Evolutionary conservation across 1,139 yeast genomes (phyloP).

Genomic region (Sugiyamaella paludigena): DNA sequence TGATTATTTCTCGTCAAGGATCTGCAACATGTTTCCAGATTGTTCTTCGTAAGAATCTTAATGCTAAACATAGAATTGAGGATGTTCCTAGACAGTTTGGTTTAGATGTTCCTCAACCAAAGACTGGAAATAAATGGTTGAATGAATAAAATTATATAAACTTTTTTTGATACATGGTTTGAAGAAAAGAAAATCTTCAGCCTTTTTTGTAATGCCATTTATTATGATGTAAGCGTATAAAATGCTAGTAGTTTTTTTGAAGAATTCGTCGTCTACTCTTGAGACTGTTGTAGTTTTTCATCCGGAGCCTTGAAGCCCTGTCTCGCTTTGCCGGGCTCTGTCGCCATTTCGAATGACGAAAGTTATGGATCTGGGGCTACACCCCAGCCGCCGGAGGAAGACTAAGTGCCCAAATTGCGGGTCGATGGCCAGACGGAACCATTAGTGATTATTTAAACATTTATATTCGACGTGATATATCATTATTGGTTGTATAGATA

Average conservation of each 20-base stretch:
- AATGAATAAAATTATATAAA: slow-evolving; percentile 26
- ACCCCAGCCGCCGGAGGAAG: too few species aligned
- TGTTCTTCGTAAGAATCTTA: slow-evolving; percentile 83
- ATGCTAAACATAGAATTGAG: slow-evolving; percentile 79
- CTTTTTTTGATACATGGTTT: neutral
- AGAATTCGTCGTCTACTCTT: neutral
- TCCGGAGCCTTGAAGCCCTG: too few species aligned
- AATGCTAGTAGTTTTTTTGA: neutral
- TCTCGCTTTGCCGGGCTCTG: too few species aligned
- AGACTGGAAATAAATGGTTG: slow-evolving; percentile 42
- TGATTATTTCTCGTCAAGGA: slow-evolving; percentile 88
- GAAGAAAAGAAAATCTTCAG: neutral
- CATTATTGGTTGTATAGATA: too few species aligned
- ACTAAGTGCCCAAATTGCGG: too few species aligned
- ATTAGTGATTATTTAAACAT: neutral
- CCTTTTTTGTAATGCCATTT: neutral
- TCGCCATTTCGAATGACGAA: neutral
- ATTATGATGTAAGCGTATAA: neutral
- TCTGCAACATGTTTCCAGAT: slow-evolving; percentile 92
- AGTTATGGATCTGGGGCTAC: too few species aligned
- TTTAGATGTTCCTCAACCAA: slow-evolving; percentile 60
- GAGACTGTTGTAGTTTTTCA: too few species aligned
- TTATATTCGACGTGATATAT: neutral
- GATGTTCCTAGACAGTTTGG: slow-evolving; percentile 80
- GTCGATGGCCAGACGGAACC: too few species aligned